Conservation (phyloP, 2,329 filamentous ascomycete genomes). For the Penicillium sp. region DNA sequence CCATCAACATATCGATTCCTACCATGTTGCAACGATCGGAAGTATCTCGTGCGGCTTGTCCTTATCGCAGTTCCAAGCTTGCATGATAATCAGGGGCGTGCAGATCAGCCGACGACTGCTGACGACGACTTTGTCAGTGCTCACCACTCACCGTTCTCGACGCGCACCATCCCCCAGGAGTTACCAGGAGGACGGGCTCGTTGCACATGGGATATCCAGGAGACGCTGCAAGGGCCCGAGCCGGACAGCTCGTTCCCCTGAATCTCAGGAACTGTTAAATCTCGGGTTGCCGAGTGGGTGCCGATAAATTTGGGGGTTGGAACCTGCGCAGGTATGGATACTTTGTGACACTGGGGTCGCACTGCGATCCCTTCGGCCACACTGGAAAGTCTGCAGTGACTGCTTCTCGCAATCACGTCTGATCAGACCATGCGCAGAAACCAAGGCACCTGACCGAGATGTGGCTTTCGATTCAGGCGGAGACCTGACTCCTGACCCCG, state of each 20-base stretch:
- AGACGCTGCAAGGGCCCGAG: conserved; percentile 9
- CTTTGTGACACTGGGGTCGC: background rate
- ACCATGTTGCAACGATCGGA: background rate
- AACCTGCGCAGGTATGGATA: background rate
- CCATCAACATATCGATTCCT: background rate
- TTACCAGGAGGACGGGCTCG: conserved; percentile 5
- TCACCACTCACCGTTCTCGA: conserved; percentile 5
- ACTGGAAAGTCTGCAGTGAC: background rate
- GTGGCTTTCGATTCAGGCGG: background rate
- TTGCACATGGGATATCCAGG: conserved; percentile 1
- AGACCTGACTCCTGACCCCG: background rate
- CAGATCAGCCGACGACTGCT: conserved; percentile 9
- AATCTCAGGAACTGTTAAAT: background rate
- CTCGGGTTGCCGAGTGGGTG: background rate
- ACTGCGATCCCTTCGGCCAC: background rate
- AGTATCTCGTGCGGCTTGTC: background rate
- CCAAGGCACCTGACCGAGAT: background rate
- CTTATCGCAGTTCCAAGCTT: background rate
- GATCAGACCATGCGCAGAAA: background rate
- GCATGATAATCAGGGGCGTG: conserved; percentile 10
- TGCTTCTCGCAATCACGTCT: background rate
- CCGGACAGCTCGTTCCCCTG: background rate
- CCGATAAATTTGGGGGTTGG: background rate
- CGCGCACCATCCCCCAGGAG: background rate
- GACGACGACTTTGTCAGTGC: conserved; percentile 4